phyloP scores from a whole-genome alignment of 2,329 filamentous ascomycete species.

The Botrytis fragariae region DNA sequence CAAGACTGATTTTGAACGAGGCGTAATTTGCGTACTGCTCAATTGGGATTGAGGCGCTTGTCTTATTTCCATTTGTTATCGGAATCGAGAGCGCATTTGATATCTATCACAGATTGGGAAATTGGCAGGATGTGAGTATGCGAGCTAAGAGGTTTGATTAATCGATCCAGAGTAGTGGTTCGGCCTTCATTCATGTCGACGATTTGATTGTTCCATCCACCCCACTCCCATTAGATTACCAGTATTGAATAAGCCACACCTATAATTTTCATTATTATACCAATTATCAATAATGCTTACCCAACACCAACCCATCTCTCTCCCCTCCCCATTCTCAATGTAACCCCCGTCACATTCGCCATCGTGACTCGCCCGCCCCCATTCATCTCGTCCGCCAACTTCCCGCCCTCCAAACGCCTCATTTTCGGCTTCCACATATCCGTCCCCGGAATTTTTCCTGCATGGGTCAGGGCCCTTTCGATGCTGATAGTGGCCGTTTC shows the following conservation, averaged over 20 bases:
- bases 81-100: not conserved
- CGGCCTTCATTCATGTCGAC: not conserved
- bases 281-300: not conserved
- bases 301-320: not conserved
- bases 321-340: not conserved
- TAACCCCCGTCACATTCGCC: not conserved
- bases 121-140: not conserved
- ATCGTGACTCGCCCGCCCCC: not conserved
- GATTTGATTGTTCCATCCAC: not conserved
- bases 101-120: not conserved
- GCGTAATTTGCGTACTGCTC: not conserved
- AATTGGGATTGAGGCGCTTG: not conserved
- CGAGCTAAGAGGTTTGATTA: not conserved
- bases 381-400: not conserved
- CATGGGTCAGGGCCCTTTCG: not conserved
- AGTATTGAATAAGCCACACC: not conserved
- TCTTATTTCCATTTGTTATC: not conserved
- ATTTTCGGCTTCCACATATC: not conserved
- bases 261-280: not conserved
- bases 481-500: slow-evolving; percentile 11
- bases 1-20: not conserved
- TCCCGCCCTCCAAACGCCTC: not conserved
- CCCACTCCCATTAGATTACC: not conserved
- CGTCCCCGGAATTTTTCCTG: not conserved
- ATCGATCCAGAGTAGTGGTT: slow-evolving; percentile 1